Evolutionary conservation across 169 alveolate species (phyloP).

Genomic region (Eimeria praecox): DNA sequence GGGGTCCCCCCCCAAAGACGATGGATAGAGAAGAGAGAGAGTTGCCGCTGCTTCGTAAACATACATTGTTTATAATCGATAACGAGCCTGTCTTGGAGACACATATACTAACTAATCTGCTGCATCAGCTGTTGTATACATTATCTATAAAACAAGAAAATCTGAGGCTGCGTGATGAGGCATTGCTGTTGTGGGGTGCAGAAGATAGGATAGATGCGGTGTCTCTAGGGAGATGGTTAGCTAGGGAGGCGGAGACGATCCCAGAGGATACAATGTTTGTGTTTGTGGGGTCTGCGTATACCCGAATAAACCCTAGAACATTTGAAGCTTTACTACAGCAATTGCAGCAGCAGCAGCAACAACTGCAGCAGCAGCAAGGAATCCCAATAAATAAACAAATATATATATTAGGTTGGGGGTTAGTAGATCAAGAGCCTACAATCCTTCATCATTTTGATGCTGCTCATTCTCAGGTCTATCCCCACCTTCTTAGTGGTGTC

Average conservation of each 20-base stretch:
- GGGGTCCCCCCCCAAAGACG: constrained; percentile 52
- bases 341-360: background rate
- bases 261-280: constrained; percentile 10
- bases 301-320: constrained; percentile 10
- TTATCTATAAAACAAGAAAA: background rate
- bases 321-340: constrained; percentile 27
- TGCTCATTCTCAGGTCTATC: constrained; percentile 37
- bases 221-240: constrained; percentile 42
- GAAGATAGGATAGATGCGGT: background rate
- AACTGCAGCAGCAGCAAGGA: background rate
- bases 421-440: background rate
- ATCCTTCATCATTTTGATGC: constrained; percentile 61
- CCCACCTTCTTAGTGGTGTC: constrained; percentile 32
- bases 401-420: constrained; percentile 12
- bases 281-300: constrained; percentile 59
- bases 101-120: constrained; percentile 65
- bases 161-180: constrained; percentile 52
- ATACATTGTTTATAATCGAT: constrained; percentile 53
- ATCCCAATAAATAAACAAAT: no score
- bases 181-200: background rate
- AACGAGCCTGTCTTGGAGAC: constrained; percentile 69
- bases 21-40: background rate
- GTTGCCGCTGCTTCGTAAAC: constrained; percentile 33
- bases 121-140: constrained; percentile 65
- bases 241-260: constrained; percentile 30